Base-by-base conservation (phyloP, 768 basidiomycete genomes). In the Infundibulicybe gibba region DNA sequence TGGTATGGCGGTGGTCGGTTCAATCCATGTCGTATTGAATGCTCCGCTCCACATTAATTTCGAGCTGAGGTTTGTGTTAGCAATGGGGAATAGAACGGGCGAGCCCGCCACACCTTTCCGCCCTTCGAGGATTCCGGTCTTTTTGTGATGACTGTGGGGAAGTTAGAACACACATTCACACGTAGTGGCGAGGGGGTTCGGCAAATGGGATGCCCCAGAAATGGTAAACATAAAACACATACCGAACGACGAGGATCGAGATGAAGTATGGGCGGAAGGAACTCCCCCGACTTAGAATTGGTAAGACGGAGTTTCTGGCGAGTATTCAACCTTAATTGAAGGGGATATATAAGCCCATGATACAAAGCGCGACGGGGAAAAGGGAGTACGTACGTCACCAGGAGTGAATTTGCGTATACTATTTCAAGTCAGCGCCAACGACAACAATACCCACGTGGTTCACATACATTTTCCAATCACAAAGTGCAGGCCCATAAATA, bases 401-500 rank as follows among this genome's bases (percentile, higher is more conserved):
- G 35, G n/a, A 38, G 35, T 38, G 35, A n/a, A 19, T 38, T 38
- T 10, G 35, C 35, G 10, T 38, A 38, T n/a, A 38, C 35, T 38
- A 10, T 25, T 25, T 25, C 8, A 10, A 10, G 35, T 38, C 35
- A 19, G 10, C 35, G 6, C 35, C 14, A 10, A n/a, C 10, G 10
- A 10, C 10, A 10, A 38, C 10, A 10, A n/a, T 10, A 10, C 10
- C 10, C 6, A 10, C 10, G n/a, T n/a, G 35, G 10, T 19, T 19
- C 17, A 55, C 64, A 48, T 49, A 75, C 74, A 53, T 52, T 76
- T 76, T 43, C 66, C 64, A 37, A 76, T 74, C n/a, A 76, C 62
- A 48, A 76, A 75, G 54, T 76, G 74, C 15, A 76, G 53, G 13
- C 71, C 74, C 68, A 76, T 65, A 49, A 76, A 76, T 31, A 76